Base-by-base conservation (phyloP, 805 yeast genomes). In the Ascoidea rubescens region DNA sequence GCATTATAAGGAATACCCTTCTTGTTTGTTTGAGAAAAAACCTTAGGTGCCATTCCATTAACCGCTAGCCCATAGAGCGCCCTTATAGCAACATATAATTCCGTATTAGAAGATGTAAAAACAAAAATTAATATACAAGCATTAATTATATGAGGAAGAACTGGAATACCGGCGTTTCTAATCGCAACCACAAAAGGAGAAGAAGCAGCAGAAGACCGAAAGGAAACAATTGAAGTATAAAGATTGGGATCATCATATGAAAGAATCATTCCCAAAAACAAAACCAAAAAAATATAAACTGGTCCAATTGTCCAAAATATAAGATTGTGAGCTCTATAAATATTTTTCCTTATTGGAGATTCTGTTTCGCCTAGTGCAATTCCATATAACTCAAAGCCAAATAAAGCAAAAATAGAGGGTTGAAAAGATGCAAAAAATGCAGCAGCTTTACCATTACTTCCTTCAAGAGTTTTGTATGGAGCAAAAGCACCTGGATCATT, bases 311-410 rank as follows among this genome's bases (percentile, higher is more conserved):
- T 79, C 67, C 87, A 80, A 72, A 77, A 84, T 63, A 85, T 77
- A 21, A 81, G 71, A 61, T 74, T 79, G 59, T 79, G 76, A 48
- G 91, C 91, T 60, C 77, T 78, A 56, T 91, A 89, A 55, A 86
- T 78, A 56, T 80, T 75, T 56, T 72, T 71, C 61, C 87, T 21
- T 21, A 21, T 70, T 49, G 91, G 88, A 73, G 73, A 78, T 57
- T 79, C 71, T 50, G 85, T 79, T 68, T 84, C 91, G 47, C 86
- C 85, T 53, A 83, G 84, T 6, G 88, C 80, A 54, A 84, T 75
- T 62, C 85, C 88, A 55, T 83, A 80, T 31, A 73, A 64, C 66
- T 84, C 89, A 30, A 84, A 77, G 59, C 89, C 90, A 46, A 80
- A 74, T 61, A 72, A 84, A 7, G 89, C 85, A 63, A 82, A 84